phyloP scores from a whole-genome alignment of 2,329 filamentous ascomycete species.

The Penicillium sp. region DNA sequence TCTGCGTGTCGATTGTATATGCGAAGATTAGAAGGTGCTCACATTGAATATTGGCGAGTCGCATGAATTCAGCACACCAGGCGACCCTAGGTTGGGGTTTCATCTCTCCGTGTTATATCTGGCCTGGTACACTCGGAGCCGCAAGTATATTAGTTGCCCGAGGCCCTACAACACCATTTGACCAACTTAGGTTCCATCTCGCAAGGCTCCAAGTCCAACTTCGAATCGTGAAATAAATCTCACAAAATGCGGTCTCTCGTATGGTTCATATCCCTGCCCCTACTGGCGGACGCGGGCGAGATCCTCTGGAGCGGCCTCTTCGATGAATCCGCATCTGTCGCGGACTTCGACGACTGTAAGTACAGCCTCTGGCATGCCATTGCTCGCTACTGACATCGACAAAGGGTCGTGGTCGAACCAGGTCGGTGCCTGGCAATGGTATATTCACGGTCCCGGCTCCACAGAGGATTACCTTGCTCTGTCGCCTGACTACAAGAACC shows the following conservation, averaged over 20 bases:
- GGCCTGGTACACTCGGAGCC: neutral
- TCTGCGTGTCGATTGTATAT: neutral
- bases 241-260: constrained; percentile 1
- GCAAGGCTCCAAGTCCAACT: neutral
- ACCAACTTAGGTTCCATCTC: too few relatives aligned
- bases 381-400: neutral
- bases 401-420: constrained; percentile 63
- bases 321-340: constrained; percentile 23
- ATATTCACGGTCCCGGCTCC: constrained; percentile 62
- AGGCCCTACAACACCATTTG: too few relatives aligned
- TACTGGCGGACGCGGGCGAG: constrained; percentile 18
- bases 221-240: too few relatives aligned
- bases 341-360: constrained; percentile 27
- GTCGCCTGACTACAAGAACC: constrained; percentile 60
- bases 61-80: neutral
- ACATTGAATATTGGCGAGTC: neutral
- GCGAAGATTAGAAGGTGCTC: neutral
- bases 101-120: constrained; percentile 3
- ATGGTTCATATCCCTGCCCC: constrained; percentile 7
- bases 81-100: neutral
- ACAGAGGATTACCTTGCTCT: constrained; percentile 58
- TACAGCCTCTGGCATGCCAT: rapidly evolving
- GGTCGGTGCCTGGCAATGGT: constrained; percentile 69
- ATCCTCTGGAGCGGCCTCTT: constrained; percentile 31
- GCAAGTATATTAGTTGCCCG: neutral